Conservation (phyloP, 2,329 filamentous ascomycete species). For the Paramyrothecium roridum region DNA sequence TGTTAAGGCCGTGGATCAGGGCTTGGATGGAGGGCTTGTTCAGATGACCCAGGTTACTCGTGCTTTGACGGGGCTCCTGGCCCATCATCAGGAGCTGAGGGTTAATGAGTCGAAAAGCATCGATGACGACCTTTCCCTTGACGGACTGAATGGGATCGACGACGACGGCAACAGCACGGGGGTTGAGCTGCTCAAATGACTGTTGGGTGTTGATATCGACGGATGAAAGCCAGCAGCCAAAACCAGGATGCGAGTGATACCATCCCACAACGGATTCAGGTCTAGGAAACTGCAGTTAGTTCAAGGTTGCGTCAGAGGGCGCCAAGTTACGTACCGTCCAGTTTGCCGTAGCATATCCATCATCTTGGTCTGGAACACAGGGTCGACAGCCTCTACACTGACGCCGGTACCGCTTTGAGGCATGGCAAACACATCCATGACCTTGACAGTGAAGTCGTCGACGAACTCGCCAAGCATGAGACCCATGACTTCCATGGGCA, state of each 20-base stretch:
- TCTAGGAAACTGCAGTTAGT: constrained; percentile 41
- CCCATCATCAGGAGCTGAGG: constrained; percentile 97
- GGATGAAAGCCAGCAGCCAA: constrained; percentile 97
- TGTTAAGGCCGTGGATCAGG: constrained; percentile 94
- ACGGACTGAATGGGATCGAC: constrained; percentile 99
- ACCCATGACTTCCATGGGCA: constrained; percentile 99
- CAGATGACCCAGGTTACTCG: constrained; percentile 93
- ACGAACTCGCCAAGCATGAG: constrained; percentile 99
- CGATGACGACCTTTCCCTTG: constrained; percentile 99
- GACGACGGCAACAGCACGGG: constrained; percentile 93
- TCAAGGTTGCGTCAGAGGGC: constrained; percentile 1
- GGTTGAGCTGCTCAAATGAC: constrained; percentile 98
- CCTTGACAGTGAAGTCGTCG: constrained; percentile 96
- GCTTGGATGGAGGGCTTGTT: constrained; percentile 99
- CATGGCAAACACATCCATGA: constrained; percentile 99
- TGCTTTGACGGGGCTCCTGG: constrained; percentile 95
- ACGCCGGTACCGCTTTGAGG: constrained; percentile 97
- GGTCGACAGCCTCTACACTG: constrained; percentile 96
- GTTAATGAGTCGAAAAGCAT: constrained; percentile 98
- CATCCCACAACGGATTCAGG: constrained; percentile 97
- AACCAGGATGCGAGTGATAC: constrained; percentile 99
- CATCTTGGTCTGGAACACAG: constrained; percentile 99
- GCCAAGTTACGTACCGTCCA: constrained; percentile 65
- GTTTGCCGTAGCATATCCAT: constrained; percentile 99
- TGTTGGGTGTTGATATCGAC: constrained; percentile 99